phyloP scores from a whole-genome alignment of 345 rosid species.

The Anacardium occidentale region DNA sequence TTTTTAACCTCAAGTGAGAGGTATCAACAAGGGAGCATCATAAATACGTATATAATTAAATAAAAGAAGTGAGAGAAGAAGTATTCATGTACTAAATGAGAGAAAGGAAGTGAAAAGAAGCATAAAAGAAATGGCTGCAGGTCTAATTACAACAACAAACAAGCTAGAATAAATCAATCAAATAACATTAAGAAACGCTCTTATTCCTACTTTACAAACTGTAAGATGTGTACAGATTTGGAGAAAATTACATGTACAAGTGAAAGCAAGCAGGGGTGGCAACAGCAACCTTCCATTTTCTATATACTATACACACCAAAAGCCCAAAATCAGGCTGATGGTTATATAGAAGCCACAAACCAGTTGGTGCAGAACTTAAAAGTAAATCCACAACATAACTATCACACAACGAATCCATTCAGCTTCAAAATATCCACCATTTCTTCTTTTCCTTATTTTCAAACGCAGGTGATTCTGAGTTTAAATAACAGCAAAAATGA shows the following conservation, averaged over 20 bases:
- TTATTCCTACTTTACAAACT: not conserved
- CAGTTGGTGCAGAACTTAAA: not conserved
- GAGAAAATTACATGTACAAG: not conserved
- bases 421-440: conserved; percentile 44
- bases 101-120: too few relatives aligned
- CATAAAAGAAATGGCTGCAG: not conserved
- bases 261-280: not conserved
- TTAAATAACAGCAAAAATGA: not conserved
- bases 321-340: not conserved
- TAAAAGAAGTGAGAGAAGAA: too few relatives aligned
- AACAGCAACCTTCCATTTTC: not conserved
- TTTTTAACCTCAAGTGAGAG: too few relatives aligned
- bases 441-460: conserved; percentile 48
- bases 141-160: not conserved
- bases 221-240: not conserved
- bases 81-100: too few relatives aligned
- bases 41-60: too few relatives aligned
- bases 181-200: not conserved
- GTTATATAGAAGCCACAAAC: not conserved
- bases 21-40: too few relatives aligned
- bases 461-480: conserved; percentile 32
- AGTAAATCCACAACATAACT: not conserved
- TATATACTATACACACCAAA: conserved; percentile 1
- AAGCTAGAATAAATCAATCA: conserved; percentile 7
- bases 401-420: not conserved